phyloP scores from a whole-genome alignment of 192 early-diverging fungal genomes.

The Backusella parvicylindrica region DNA sequence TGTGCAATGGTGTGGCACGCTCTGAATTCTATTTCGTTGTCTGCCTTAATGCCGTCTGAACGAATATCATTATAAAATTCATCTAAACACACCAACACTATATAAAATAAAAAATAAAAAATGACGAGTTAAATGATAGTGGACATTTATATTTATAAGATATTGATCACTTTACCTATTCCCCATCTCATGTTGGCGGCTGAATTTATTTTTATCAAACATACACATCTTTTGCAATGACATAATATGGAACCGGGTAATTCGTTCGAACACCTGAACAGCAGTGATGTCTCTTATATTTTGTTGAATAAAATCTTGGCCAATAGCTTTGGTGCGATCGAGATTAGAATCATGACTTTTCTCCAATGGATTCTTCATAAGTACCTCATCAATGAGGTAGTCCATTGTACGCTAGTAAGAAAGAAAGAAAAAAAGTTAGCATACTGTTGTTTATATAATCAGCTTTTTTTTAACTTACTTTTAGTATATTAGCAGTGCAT shows the following conservation, averaged over 20 bases:
- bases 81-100: conserved; percentile 73
- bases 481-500: too few species aligned
- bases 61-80: conserved; percentile 84
- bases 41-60: conserved; percentile 42
- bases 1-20: conserved; percentile 83
- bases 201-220: conserved; percentile 52
- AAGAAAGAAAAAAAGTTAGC: too few species aligned
- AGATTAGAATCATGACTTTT: conserved; percentile 78
- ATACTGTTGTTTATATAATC: too few species aligned
- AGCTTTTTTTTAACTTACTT: too few species aligned
- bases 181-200: conserved; percentile 82
- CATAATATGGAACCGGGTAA: conserved; percentile 86
- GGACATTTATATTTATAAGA: too few species aligned
- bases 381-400: conserved; percentile 54
- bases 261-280: conserved; percentile 72
- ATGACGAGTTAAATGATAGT: too few species aligned
- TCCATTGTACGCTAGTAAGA: conserved; percentile 49
- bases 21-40: conserved; percentile 88
- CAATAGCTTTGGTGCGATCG: conserved; percentile 79
- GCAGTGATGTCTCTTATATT: conserved; percentile 72
- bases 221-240: conserved; percentile 74
- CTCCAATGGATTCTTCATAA: conserved; percentile 52
- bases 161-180: conserved; percentile 54
- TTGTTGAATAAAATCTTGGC: conserved; percentile 86
- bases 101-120: too few species aligned